Base-by-base conservation (phyloP, 345 rosid genomes). In the Noccaea caerulescens region DNA sequence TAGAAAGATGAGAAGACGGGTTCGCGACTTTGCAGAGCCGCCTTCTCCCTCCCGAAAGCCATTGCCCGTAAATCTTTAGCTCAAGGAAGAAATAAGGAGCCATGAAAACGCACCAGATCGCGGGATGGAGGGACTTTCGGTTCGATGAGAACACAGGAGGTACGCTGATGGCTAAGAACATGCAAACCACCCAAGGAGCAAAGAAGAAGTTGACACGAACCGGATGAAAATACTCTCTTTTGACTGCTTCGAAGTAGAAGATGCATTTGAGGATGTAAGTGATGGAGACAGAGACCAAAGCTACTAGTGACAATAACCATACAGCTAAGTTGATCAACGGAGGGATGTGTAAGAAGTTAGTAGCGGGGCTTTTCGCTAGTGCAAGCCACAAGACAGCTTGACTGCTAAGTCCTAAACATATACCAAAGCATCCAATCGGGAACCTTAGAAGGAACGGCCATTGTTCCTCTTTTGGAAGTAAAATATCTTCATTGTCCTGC, bases 391-490 rank as follows among this genome's bases (percentile, higher is more conserved):
- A 73, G n/a, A 88, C 91, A 6, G 88, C 91, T 77, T 89, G 96
- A 82, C 99, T 94, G 77, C 96, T 85, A 2, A 91, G 91, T 55
- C 97, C 95, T 27, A 91, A 90, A 62, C 97, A 89, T 32, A 94
- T 89, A 71, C 99, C 99, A 34, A 56, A 94, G 85, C 93, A 85
- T 49, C 90, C 90, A 20, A 91, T 87, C 0, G 96, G 99, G 73
- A 94, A 94, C 54, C 95, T 83, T 7, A 94, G 96, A 66, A 94
- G 95, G 77, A 94, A 91, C 0, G 99, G 96, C 95, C 97, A 94
- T 61, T 67, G 70, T 77, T 89, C 89, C 50, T 91, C 97, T 83
- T 86, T 91, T 8, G 98, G 97, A 13, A 93, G 97, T 27, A 93
- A 81, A 63, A 89, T 91, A 71, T 89, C 94, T 72, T 91, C 98